phyloP scores from a whole-genome alignment of 192 early-diverging fungal species.

The Phlyctochytrium planicorne region DNA sequence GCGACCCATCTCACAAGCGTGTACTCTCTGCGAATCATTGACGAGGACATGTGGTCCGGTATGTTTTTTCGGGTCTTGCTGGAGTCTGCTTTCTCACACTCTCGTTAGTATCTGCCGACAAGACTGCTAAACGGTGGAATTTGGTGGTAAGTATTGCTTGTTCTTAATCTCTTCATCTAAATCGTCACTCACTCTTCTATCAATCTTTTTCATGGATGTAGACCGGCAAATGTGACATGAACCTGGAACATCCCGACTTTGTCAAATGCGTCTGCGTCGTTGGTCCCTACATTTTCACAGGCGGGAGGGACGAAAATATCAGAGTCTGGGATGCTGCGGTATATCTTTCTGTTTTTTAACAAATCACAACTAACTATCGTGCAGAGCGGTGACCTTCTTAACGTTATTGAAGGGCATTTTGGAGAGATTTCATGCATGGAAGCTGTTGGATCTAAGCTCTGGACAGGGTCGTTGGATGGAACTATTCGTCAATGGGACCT shows the following conservation, averaged over 20 bases:
- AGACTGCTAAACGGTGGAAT: slow-evolving; percentile 85
- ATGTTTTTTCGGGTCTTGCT: slow-evolving; percentile 9
- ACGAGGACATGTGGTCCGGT: slow-evolving; percentile 79
- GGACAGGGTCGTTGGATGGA: slow-evolving; percentile 80
- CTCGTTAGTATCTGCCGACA: slow-evolving; percentile 80
- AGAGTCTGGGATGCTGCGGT: slow-evolving; percentile 87
- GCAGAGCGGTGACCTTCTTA: slow-evolving; percentile 74
- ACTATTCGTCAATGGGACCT: slow-evolving; percentile 84
- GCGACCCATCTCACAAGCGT: slow-evolving; percentile 80
- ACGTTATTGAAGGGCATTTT: slow-evolving; percentile 80
- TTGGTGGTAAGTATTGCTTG: slow-evolving; percentile 63
- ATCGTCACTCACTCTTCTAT: too few species aligned
- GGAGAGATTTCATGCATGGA: slow-evolving; percentile 80
- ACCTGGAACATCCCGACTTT: slow-evolving; percentile 77
- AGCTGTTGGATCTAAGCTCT: slow-evolving; percentile 60
- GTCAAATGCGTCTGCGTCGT: slow-evolving; percentile 67
- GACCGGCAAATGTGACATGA: slow-evolving; percentile 69
- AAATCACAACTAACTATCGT: background rate
- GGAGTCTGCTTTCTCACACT: background rate
- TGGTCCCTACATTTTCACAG: slow-evolving; percentile 77
- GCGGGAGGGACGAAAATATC: slow-evolving; percentile 80
- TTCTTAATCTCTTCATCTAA: too few species aligned
- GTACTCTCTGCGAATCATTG: slow-evolving; percentile 59
- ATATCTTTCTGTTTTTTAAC: slow-evolving; percentile 21
- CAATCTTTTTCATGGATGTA: too few species aligned